Conservation (phyloP, 768 basidiomycete species). For the Tulasnella sp. region DNA sequence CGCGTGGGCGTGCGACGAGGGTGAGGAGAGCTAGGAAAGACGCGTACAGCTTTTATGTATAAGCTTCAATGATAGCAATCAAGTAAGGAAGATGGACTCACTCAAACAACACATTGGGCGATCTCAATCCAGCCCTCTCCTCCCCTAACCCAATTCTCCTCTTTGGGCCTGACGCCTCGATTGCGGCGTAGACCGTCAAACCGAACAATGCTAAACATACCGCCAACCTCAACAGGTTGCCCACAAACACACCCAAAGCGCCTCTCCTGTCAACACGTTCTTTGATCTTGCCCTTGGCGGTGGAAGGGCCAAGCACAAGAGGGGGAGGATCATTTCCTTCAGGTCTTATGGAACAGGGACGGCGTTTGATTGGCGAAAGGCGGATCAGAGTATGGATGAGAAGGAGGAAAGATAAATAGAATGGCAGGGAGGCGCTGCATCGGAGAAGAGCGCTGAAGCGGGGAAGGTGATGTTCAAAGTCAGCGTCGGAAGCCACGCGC, state of each 20-base stretch:
- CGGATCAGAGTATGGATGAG: too few relatives aligned
- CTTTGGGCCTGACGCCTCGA: conserved; percentile 28
- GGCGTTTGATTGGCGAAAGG: too few relatives aligned
- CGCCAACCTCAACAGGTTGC: conserved; percentile 36
- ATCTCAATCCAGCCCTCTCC: conserved; percentile 26
- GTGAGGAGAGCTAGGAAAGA: conserved; percentile 35
- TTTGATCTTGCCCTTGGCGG: conserved; percentile 28
- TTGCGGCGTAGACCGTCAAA: conserved; percentile 35
- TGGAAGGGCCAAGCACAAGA: too few relatives aligned
- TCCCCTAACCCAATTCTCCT: conserved; percentile 21
- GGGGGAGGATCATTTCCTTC: too few relatives aligned
- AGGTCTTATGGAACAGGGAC: too few relatives aligned
- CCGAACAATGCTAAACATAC: conserved; percentile 38
- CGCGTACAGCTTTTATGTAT: conserved; percentile 31
- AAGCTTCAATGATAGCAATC: not conserved
- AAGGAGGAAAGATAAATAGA: too few relatives aligned
- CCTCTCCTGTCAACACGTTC: conserved; percentile 35
- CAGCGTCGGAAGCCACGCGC: too few relatives aligned
- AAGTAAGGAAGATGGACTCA: conserved; percentile 20
- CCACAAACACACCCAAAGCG: conserved; percentile 36
- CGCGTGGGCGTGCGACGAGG: conserved; percentile 29
- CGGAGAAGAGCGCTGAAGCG: too few relatives aligned
- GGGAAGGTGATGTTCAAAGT: too few relatives aligned
- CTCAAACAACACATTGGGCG: conserved; percentile 27
- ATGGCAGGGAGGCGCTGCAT: too few relatives aligned